Percentiles rank a stretch among this genome's conserved stretches.
Evolutionary conservation across 2,329 filamentous ascomycete genomes (phyloP).

Genomic region (Ophiostoma quercus): DNA sequence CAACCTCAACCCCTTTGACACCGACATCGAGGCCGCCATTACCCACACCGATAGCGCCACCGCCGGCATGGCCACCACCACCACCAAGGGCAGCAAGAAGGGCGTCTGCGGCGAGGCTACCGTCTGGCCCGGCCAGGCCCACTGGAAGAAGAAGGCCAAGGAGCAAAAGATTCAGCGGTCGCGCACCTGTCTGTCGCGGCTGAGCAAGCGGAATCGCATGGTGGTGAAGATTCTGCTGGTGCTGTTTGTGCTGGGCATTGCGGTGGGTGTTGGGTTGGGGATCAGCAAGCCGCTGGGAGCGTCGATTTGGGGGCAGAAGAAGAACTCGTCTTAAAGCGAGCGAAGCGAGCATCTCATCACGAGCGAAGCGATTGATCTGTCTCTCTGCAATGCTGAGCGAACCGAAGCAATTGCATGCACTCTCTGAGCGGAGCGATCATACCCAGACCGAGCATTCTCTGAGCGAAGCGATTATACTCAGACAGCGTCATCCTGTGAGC

Average conservation of each 20-base stretch:
- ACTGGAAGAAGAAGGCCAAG: slow-evolving; percentile 57
- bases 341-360: no score
- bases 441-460: no score
- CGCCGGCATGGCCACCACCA: slow-evolving; percentile 28
- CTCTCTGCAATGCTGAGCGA: neutral
- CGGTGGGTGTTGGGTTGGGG: slow-evolving; percentile 54
- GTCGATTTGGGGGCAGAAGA: slow-evolving; percentile 45
- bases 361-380: neutral
- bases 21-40: slow-evolving; percentile 52
- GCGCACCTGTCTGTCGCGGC: slow-evolving; percentile 49
- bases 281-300: slow-evolving; percentile 57
- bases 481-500: no score
- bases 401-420: neutral
- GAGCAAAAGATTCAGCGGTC: slow-evolving; percentile 48
- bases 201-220: slow-evolving; percentile 52
- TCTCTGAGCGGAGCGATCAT: no score
- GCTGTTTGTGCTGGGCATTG: slow-evolving; percentile 49
- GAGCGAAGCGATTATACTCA: no score
- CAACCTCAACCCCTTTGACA: slow-evolving; percentile 48
- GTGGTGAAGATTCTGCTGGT: slow-evolving; percentile 51
- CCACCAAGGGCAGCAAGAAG: slow-evolving; percentile 32
- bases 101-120: slow-evolving; percentile 42
- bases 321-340: neutral
- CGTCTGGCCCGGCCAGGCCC: slow-evolving; percentile 56
- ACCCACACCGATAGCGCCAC: slow-evolving; percentile 30